phyloP scores from a whole-genome alignment of 306 rosid species.

The Arachis hypogaea region DNA sequence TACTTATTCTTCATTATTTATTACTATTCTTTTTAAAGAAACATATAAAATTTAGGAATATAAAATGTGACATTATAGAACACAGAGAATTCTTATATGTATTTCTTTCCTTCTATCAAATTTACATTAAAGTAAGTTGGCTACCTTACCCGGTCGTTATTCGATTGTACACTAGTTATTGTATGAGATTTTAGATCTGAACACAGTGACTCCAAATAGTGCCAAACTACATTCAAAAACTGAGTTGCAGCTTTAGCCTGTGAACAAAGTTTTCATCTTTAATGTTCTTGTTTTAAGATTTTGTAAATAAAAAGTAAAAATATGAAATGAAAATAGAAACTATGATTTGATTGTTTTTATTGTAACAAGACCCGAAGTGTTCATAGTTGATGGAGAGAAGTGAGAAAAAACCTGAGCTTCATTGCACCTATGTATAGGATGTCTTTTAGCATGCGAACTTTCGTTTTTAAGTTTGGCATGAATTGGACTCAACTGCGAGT shows the following conservation, averaged over 20 bases:
- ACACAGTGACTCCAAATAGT: conserved; percentile 86
- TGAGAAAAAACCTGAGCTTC: conserved; percentile 72
- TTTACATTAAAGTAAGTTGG: not conserved
- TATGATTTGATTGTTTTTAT: no score
- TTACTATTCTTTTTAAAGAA: no score
- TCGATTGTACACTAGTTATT: conserved; percentile 86
- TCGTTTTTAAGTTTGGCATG: conserved; percentile 65
- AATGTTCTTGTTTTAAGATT: no score
- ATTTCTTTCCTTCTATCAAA: no score
- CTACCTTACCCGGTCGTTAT: conserved; percentile 77
- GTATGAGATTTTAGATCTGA: conserved; percentile 73
- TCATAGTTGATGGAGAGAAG: conserved; percentile 13
- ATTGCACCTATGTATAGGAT: conserved; percentile 88
- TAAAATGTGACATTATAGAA: not conserved
- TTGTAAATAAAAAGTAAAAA: no score
- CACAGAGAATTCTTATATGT: no score
- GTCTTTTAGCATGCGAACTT: conserved; percentile 64
- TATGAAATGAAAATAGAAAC: no score
- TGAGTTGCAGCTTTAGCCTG: conserved; percentile 74
- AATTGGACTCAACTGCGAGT: conserved; percentile 64
- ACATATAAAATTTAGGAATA: not conserved
- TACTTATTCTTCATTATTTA: conserved; percentile 8
- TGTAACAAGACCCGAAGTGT: not conserved
- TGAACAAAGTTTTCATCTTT: conserved; percentile 20
- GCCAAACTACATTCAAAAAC: conserved; percentile 66